Evolutionary conservation across 768 basidiomycete genomes (phyloP), one percentile per base, ranked within the genome.

Genomic region (Mycena olivaceomarginata): DNA sequence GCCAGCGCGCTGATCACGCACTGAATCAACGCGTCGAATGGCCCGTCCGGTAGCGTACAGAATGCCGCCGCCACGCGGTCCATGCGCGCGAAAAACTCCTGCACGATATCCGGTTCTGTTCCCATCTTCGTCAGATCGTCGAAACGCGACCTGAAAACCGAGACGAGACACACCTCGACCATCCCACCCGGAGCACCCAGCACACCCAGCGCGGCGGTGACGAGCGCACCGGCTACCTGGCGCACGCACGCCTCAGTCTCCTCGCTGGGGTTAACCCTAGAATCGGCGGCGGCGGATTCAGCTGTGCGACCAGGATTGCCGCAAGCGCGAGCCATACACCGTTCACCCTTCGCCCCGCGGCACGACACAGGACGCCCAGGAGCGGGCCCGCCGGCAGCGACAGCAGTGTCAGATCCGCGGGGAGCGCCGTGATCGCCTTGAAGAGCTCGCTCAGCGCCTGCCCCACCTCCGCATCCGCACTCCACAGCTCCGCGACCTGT

Each of bases 41-140:
- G 86, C 18, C 91, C 92, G 4, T 88, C 87, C 0, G 94, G 93
- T 5, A 96, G 85, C 22, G 86, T 86, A 82, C 93, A 93, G 80
- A 95, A 92, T 1, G 89, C 83, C 4, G 84, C 79, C 40, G 92
- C 92, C 53, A 86, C 82, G 31, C 78, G 78, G 60, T 96, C 95
- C 88, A 95, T 90, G 82, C 93, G 97, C 11, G 89, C 89, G 85
- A 98, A 98, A 84, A 97, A 98, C 37, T 93, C 93, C 82, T 97
- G 96, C 18, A 97, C 96, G 39, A 98, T 92, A 83, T 98, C 97
- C 0, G 97, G 82, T 98, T 96, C 96, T 98, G 48, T 67, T 5
- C 46, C 40, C 64, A 41, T 64, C 43, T 66, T 51, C 10, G 18
- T n/a, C 59, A 40, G 5, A 56, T 45, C 40, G 39, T 7, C 10